Evolutionary conservation across 306 rosid genomes (phyloP), one percentile per base, ranked within the genome.

Genomic region (Vigna radiata): DNA sequence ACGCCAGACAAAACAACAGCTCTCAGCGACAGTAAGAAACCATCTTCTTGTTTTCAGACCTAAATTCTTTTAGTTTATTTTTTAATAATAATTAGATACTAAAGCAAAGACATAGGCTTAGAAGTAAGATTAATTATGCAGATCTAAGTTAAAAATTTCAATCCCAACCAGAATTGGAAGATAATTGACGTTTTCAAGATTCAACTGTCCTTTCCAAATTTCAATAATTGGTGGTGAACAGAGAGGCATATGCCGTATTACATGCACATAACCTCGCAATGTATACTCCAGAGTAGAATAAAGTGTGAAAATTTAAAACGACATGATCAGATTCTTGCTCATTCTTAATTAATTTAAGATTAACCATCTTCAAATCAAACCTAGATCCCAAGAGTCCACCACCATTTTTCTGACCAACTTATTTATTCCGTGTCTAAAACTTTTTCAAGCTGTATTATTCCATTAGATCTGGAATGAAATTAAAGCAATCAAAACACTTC

Each of bases 401-500:
- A 50, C 50, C 66, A 59, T 76, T 82, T 64, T 83, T 58, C 62
- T 77, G 70, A 81, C 76, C 69, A 67, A 73, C 46, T 81, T 83
- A 85, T 66, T 78, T 85, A 85, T 89, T 85, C 85, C 43, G 21
- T 54, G 62, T 65, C 83, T 63, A 60, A 77, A 59, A 67, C 62
- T 67, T 83, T 73, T 64, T 75, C 75, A 82, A 70, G 10, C 65
- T 13, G 27, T 74, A 78, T 73, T 72, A 23, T 66, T 66, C 53
- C 71, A 79, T 79, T 33, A 65, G 81, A 87, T 75, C 54, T 66
- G 75, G 80, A 85, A 85, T 79, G 81, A 21, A 29, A 41, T 41
- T 41, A 65, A 78, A 81, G 77, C 27, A 70, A 27, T 75, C 53
- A 19, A 60, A 72, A 70, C 44, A 73, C 50, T 82, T 71, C 39